Evolutionary conservation across 2,329 filamentous ascomycete genomes (phyloP), one percentile per base, ranked within the genome.

Genomic region (Drechmeria coniospora): DNA sequence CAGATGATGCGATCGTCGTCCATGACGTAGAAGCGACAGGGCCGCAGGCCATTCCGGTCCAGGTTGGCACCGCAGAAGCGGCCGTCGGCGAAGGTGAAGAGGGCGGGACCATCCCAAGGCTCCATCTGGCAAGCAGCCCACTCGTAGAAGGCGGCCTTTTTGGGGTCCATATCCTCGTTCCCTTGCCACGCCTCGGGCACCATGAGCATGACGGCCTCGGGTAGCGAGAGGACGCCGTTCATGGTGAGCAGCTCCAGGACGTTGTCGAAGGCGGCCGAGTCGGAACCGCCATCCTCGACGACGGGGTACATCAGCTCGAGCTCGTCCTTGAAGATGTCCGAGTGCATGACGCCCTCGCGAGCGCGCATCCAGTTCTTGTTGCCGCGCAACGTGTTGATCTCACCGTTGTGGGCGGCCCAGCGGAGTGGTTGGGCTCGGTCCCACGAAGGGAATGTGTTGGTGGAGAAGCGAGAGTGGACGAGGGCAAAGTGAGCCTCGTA

Each of bases 291-390:
- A 47, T 94, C 86, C 57, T 95, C 87, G 29, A 95, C 83, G 43
- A 95, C 84, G 15, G 87, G 87, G 52, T 93, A 94, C 32, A 95
- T 71, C 43, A 67, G 60, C 55, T 94, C 84, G 11, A 95, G 74
- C 46, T 94, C 86, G 16, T 92, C 83, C 37, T 82, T 83, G 50
- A 95, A 95, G 30, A 92, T 65, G 39, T 86, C 76, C 2, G 87
- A 95, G 50, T 83, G 80, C 69, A 95, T 80, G 38, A 93, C 76
- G 55, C 87, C 87, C 60, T 95, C 87, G 48, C 87, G 77, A 36
- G 87, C 87, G 43, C 86, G 79, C 87, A 95, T 95, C 87, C 87
- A 95, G 60, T 95, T 95, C 68, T 95, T 95, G 65, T 95, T 95
- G 35, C 87, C 87, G 50, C 87, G 79, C 36, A 95, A 63, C 2